Percentiles rank a stretch among this genome's conserved stretches.
These are phyloP conservation scores for Candida oleophila DNA, from an alignment of 805 yeast genomes.

Conservation along the genomic window DNA sequence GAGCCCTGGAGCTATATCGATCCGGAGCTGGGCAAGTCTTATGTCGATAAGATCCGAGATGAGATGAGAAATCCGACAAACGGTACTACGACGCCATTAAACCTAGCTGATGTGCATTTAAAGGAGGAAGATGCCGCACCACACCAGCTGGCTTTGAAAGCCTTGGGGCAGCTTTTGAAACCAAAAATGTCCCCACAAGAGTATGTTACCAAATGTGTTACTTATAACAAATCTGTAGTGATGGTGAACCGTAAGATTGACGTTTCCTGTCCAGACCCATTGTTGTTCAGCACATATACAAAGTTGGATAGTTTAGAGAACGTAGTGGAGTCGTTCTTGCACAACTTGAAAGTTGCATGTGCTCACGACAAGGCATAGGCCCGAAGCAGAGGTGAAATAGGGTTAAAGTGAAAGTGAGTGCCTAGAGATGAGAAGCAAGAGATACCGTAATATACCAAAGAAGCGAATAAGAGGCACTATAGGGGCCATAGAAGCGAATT, in stretches of 20 bases:
- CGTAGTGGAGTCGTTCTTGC: conserved; percentile 3
- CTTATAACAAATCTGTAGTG: conserved; percentile 59
- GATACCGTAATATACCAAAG: too few relatives aligned
- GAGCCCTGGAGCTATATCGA: conserved; percentile 65
- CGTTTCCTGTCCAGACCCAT: conserved; percentile 67
- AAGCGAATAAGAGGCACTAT: too few relatives aligned
- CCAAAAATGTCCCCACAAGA: conserved; percentile 41
- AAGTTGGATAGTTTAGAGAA: conserved; percentile 61
- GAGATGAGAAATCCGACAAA: conserved; percentile 42
- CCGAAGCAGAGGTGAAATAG: too few relatives aligned
- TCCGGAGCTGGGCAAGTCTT: conserved; percentile 43
- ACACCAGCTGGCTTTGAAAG: conserved; percentile 8
- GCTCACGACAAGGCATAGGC: not conserved
- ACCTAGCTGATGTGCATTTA: conserved; percentile 20
- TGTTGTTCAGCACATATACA: conserved; percentile 57
- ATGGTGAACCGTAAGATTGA: conserved; percentile 58
- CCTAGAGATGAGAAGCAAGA: too few relatives aligned
- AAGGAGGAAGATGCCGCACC: conserved; percentile 11
- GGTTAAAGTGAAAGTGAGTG: too few relatives aligned
- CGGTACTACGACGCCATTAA: conserved; percentile 17
- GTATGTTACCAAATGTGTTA: conserved; percentile 60
- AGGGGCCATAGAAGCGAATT: too few relatives aligned
- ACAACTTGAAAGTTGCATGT: conserved; percentile 9
- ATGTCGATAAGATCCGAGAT: conserved; percentile 58
- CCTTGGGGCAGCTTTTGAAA: conserved; percentile 18